phyloP scores from a whole-genome alignment of 2,329 filamentous ascomycete genomes.

The Alternaria gansuensis region DNA sequence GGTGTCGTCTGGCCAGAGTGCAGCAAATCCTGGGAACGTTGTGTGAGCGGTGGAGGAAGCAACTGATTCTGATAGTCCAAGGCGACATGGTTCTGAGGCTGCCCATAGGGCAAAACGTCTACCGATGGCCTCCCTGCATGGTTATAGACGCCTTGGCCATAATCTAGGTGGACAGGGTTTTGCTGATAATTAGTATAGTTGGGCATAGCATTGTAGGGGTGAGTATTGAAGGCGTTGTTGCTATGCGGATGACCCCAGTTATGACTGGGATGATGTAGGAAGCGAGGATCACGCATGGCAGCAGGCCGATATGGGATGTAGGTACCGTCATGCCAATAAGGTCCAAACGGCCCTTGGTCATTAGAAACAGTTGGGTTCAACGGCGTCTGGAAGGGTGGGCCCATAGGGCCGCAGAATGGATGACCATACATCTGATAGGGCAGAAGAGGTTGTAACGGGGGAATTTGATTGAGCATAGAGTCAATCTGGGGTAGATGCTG shows the following conservation, averaged over 20 bases:
- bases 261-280: constrained; percentile 42
- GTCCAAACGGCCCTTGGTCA: constrained; percentile 53
- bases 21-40: constrained; percentile 39
- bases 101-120: constrained; percentile 41
- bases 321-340: constrained; percentile 55
- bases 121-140: constrained; percentile 32
- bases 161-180: constrained; percentile 39
- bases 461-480: constrained; percentile 68
- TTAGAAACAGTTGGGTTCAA: constrained; percentile 54
- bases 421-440: constrained; percentile 60
- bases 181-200: constrained; percentile 40
- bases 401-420: constrained; percentile 45
- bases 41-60: constrained; percentile 31
- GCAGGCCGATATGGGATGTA: constrained; percentile 54
- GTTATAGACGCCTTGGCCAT: constrained; percentile 36
- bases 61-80: constrained; percentile 42
- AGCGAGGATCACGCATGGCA: constrained; percentile 53
- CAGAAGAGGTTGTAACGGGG: constrained; percentile 63
- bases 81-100: constrained; percentile 35
- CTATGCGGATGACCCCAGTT: constrained; percentile 48
- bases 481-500: constrained; percentile 65
- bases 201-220: constrained; percentile 39
- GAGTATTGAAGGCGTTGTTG: constrained; percentile 38
- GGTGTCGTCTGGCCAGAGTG: constrained; percentile 46
- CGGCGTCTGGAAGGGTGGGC: constrained; percentile 46